Base-by-base conservation (phyloP, 164 flowering plant genomes). In the Kingdonia uniflora region DNA sequence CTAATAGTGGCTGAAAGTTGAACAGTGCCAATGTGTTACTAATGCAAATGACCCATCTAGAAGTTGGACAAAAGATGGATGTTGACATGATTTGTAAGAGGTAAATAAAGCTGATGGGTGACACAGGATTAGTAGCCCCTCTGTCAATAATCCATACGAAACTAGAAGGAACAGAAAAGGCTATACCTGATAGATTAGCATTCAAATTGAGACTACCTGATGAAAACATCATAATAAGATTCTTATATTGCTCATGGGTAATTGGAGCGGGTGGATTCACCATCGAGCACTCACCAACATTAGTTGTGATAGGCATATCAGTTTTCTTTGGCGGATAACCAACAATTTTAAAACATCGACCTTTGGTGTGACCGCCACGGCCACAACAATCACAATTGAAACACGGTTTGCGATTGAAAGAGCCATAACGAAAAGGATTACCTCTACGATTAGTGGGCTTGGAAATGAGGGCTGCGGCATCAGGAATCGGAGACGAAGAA, bases 81-180 rank as follows among this genome's bases (percentile, higher is more conserved):
- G 19, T 13, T 14, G 6, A 12, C 19, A 23, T 25, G 21, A 2
- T 16, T 13, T 11, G 2, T 23, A 16, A 19, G 8, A 54, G 17
- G 37, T 19, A 6, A 29, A 53, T 11, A 54, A 40, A 15, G 15
- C 2, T 1, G 22, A 39, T 13, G 33, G 15, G 15, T 14, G 38
- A 41, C 16, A 54, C 21, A 40, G 20, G 12, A 19, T 26, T 19
- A 11, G 47, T 33, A 3, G 35, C 35, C 5, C 42, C n/a, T 17
- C 23, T 50, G 11, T 52, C 55, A 35, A 52, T 38, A 3, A 35
- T 35, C 43, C 55, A 52, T 16, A 17, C n/a, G 1, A 14, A 51
- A 0, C 11, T 55, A 16, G 14, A 10, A 25, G 21, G 14, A 26
- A 48, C 35, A 8, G 41, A 6, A 11, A 35, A 21, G 35, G 42